phyloP scores from a whole-genome alignment of 1,139 yeast genomes.

The Suhomyces bokatorum region DNA sequence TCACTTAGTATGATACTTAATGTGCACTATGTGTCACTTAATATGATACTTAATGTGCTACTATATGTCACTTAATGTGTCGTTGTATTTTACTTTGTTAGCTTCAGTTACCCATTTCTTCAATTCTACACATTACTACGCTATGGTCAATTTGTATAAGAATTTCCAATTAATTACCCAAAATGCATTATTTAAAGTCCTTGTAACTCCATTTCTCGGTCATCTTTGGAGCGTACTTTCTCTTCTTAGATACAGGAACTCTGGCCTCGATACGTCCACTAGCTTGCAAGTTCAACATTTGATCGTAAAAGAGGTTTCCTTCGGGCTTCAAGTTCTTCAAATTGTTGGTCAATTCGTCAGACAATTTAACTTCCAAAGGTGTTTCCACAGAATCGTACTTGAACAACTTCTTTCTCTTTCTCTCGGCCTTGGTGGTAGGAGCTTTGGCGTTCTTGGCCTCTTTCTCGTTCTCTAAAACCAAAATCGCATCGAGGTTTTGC shows the following conservation, averaged over 20 bases:
- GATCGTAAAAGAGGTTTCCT: constrained; percentile 82
- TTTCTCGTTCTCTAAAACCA: constrained; percentile 36
- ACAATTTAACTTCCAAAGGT: constrained; percentile 80
- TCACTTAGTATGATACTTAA: no score
- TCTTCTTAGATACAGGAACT: constrained; percentile 65
- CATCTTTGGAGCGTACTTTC: constrained; percentile 67
- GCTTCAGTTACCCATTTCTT: no score
- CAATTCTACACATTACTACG: no score
- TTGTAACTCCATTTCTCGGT: constrained; percentile 93
- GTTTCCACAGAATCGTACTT: constrained; percentile 62
- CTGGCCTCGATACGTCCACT: constrained; percentile 86
- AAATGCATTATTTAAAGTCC: constrained; percentile 61
- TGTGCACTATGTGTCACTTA: no score
- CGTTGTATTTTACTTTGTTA: no score
- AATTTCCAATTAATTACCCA: background rate
- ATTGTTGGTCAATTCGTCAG: constrained; percentile 86
- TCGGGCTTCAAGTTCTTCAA: constrained; percentile 85
- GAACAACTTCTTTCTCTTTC: constrained; percentile 37
- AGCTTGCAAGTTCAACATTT: constrained; percentile 78
- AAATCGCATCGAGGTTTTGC: constrained; percentile 54
- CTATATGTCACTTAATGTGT: no score
- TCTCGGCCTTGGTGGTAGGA: constrained; percentile 4
- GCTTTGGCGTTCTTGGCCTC: constrained; percentile 20
- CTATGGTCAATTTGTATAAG: background rate
- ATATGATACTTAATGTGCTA: no score